Conservation (phyloP, 768 basidiomycete species). For the Butyriboletus loyo region DNA sequence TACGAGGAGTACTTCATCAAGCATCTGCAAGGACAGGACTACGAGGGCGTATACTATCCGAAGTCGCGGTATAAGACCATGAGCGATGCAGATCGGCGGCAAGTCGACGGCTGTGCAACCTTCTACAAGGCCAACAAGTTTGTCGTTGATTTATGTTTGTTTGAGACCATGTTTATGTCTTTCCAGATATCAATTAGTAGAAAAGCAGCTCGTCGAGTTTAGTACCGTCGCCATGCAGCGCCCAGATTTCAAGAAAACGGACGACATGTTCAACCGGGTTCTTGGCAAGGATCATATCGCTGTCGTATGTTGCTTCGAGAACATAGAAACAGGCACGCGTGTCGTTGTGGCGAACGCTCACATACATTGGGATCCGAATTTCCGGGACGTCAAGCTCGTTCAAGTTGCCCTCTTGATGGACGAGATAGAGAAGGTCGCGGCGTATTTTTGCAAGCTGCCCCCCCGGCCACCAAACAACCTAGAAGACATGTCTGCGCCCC, state of each 20-base stretch:
- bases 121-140: constrained; percentile 91
- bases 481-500: constrained; percentile 25
- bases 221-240: constrained; percentile 89
- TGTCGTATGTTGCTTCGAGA: constrained; percentile 82
- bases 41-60: constrained; percentile 89
- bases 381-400: constrained; percentile 95
- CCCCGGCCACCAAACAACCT: constrained; percentile 46
- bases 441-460: constrained; percentile 82
- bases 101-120: constrained; percentile 94
- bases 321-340: constrained; percentile 80
- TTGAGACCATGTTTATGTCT: constrained; percentile 2
- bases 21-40: constrained; percentile 68
- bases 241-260: constrained; percentile 92
- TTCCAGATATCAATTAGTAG: constrained; percentile 83
- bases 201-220: constrained; percentile 93
- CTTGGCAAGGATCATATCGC: constrained; percentile 94
- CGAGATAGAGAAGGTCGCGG: constrained; percentile 87
- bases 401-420: constrained; percentile 91
- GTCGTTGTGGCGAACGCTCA: constrained; percentile 89
- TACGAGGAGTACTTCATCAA: constrained; percentile 89
- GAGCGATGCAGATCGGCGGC: constrained; percentile 77
- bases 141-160: constrained; percentile 32
- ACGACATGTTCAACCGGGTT: constrained; percentile 99
- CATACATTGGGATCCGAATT: constrained; percentile 89
- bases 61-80: constrained; percentile 94